A percentile compares a stretch with the other conserved stretches of the same genome.
Evolutionary conservation across 1,139 yeast species (phyloP).

Genomic region (Pichia sp.): DNA sequence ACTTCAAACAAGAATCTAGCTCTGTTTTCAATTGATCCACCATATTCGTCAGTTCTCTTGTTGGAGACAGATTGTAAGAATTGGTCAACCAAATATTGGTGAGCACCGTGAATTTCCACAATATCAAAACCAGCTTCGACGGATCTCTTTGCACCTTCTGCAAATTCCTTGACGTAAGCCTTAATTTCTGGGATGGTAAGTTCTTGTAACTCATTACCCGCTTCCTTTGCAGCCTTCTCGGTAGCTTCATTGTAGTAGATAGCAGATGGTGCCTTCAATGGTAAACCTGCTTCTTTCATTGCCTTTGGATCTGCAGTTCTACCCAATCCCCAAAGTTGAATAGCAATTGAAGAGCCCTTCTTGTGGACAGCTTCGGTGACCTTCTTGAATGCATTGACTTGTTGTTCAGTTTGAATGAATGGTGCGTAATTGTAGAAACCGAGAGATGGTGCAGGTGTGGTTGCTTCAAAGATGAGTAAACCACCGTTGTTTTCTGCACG

Average conservation of each 20-base stretch:
- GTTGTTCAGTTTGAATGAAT: slow-evolving; percentile 46
- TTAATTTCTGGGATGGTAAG: slow-evolving; percentile 33
- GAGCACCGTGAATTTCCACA: slow-evolving; percentile 47
- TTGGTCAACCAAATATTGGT: slow-evolving; percentile 41
- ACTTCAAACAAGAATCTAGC: slow-evolving; percentile 32
- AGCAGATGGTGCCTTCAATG: slow-evolving; percentile 42
- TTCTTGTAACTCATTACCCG: slow-evolving; percentile 31
- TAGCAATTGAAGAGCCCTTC: slow-evolving; percentile 41
- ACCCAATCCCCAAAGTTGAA: slow-evolving; percentile 60
- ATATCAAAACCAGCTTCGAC: slow-evolving; percentile 43
- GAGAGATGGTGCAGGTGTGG: slow-evolving; percentile 39
- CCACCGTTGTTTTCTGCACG: slow-evolving; percentile 52
- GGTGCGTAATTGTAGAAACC: slow-evolving; percentile 40
- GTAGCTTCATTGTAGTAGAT: slow-evolving; percentile 31
- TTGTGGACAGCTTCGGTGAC: slow-evolving; percentile 51
- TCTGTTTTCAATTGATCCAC: slow-evolving; percentile 43
- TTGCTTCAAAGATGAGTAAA: slow-evolving; percentile 45
- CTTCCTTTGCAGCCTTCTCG: slow-evolving; percentile 27
- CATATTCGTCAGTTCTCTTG: slow-evolving; percentile 45
- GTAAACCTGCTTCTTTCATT: slow-evolving; percentile 32
- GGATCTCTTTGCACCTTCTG: slow-evolving; percentile 39
- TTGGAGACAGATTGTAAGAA: slow-evolving; percentile 36
- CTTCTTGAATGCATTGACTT: slow-evolving; percentile 39
- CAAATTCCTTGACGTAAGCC: slow-evolving; percentile 33
- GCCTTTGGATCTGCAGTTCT: slow-evolving; percentile 41